Percentiles rank a stretch among this genome's conserved stretches.
Conservation (phyloP, 139 green algal genomes). For the Volvox reticuliferus region DNA sequence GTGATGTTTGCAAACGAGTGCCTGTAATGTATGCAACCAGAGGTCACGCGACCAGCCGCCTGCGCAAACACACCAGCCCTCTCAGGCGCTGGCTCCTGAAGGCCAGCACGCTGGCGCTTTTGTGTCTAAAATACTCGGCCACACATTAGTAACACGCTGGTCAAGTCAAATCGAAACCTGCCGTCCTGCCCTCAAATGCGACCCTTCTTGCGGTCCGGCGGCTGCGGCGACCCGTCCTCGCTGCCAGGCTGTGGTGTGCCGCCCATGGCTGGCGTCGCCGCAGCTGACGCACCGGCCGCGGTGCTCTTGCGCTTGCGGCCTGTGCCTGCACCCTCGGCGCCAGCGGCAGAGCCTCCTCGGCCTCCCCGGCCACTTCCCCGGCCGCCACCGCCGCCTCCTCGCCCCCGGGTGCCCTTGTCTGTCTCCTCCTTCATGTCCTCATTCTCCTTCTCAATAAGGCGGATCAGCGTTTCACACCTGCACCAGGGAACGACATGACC, state of each 20-base stretch:
- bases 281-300: slow-evolving; percentile 8
- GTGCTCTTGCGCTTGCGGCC: slow-evolving; percentile 43
- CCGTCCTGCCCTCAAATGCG: not conserved
- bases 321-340: not conserved
- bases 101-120: no score
- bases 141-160: no score
- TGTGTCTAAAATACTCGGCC: no score
- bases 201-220: slow-evolving; percentile 45
- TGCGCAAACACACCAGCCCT: no score
- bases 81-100: no score
- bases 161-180: no score
- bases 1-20: no score
- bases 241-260: slow-evolving; percentile 37
- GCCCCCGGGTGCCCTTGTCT: not conserved
- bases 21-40: no score
- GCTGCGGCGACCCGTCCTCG: slow-evolving; percentile 44
- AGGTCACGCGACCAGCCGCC: no score
- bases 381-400: not conserved
- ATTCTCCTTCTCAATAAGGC: slow-evolving; percentile 95
- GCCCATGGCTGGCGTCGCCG: slow-evolving; percentile 4
- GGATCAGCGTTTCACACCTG: slow-evolving; percentile 95
- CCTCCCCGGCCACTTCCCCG: not conserved
- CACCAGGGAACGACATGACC: not conserved
- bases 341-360: not conserved
- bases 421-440: slow-evolving; percentile 28